Conservation (phyloP, 2,329 filamentous ascomycete genomes). For the Mycogone perniciosa region DNA sequence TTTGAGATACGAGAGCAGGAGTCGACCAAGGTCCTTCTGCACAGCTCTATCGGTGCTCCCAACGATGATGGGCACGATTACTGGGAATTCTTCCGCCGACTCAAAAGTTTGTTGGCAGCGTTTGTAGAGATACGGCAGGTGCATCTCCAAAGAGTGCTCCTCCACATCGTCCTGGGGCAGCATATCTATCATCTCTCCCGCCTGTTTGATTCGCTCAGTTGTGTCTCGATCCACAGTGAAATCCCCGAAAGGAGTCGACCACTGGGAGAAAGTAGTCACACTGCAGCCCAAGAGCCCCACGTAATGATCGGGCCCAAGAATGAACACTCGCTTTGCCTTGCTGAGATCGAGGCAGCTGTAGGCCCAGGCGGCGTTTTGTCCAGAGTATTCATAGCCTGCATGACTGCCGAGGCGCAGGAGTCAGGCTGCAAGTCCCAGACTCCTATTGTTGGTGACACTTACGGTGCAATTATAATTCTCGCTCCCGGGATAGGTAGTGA, state of each 20-base stretch:
- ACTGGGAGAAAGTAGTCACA: constrained; percentile 63
- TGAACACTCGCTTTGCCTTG: constrained; percentile 77
- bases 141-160: constrained; percentile 96
- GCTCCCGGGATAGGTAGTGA: constrained; percentile 65
- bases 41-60: constrained; percentile 60
- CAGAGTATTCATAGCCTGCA: constrained; percentile 89
- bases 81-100: constrained; percentile 54
- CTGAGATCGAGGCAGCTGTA: constrained; percentile 84
- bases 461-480: constrained; percentile 89
- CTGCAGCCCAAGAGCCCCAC: constrained; percentile 59
- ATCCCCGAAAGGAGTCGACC: constrained; percentile 68
- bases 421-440: too few species aligned
- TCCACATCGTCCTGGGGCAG: constrained; percentile 60
- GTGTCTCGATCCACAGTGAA: constrained; percentile 57
- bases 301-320: constrained; percentile 89
- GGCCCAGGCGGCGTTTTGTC: constrained; percentile 86
- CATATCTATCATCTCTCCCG: constrained; percentile 45
- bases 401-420: constrained; percentile 51
- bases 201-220: constrained; percentile 42
- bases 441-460: constrained; percentile 34
- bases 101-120: constrained; percentile 50
- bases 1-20: constrained; percentile 72
- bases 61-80: constrained; percentile 78
- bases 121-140: constrained; percentile 88
- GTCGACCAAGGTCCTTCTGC: constrained; percentile 61